Conservation (phyloP, 1,284 basidiomycete species). For the Cryptococcus amylolentus region DNA sequence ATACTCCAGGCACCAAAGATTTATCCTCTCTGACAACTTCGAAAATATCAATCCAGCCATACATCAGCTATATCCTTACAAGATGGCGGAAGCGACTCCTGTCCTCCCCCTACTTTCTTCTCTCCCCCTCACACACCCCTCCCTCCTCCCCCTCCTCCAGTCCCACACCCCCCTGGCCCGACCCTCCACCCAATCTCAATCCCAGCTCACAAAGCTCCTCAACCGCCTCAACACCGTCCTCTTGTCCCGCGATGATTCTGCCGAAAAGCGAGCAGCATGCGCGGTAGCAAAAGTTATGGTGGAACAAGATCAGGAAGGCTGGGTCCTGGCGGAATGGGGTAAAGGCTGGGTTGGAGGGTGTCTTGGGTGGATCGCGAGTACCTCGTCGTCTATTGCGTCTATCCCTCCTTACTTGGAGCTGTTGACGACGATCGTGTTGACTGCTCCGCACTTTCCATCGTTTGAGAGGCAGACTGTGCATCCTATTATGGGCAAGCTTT, state of each 20-base stretch:
- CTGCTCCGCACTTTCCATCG: conserved; percentile 32
- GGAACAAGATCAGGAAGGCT: conserved; percentile 40
- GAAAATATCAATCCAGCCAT: too few species aligned
- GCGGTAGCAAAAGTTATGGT: conserved; percentile 27
- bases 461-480: conserved; percentile 44
- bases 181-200: conserved; percentile 29
- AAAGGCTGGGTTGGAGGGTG: conserved; percentile 40
- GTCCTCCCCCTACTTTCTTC: conserved; percentile 22
- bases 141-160: conserved; percentile 26
- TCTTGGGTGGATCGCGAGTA: conserved; percentile 26
- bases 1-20: too few species aligned
- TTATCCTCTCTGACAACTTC: too few species aligned
- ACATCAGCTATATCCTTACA: background rate
- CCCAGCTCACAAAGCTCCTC: conserved; percentile 31
- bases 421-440: conserved; percentile 24
- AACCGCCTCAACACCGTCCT: conserved; percentile 36
- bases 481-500: conserved; percentile 44
- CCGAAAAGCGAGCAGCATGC: conserved; percentile 18
- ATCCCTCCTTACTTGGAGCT: conserved; percentile 23
- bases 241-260: conserved; percentile 25
- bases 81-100: background rate
- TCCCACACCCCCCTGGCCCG: conserved; percentile 26
- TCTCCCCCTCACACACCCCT: conserved; percentile 31
- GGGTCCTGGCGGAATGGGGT: conserved; percentile 32
- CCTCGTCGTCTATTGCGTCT: background rate